A percentile compares a stretch with the other conserved stretches of the same genome.
phyloP scores from a whole-genome alignment of 2,329 filamentous ascomycete species.

The Colletotrichum sojae region DNA sequence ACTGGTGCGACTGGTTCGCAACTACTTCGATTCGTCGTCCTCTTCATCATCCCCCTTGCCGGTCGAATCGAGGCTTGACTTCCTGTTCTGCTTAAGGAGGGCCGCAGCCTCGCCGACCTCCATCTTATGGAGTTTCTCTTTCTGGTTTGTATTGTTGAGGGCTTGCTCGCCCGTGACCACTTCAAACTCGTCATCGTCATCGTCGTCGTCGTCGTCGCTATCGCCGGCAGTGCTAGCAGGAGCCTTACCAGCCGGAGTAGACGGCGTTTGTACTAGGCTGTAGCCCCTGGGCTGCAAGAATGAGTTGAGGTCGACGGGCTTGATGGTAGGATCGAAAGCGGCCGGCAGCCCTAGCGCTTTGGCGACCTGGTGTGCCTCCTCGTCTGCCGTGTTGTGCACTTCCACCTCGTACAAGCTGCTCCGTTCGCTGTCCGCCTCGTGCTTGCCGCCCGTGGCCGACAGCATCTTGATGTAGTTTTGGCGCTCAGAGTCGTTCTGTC shows the following conservation, averaged over 20 bases:
- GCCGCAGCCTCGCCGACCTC: slow-evolving; percentile 71
- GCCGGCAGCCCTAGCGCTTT: slow-evolving; percentile 74
- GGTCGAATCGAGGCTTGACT: slow-evolving; percentile 48
- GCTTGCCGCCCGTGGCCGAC: slow-evolving; percentile 70
- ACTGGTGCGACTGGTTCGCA: slow-evolving; percentile 34
- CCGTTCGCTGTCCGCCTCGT: slow-evolving; percentile 70
- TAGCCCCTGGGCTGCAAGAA: slow-evolving; percentile 42
- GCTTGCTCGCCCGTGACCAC: slow-evolving; percentile 55
- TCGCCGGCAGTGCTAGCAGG: slow-evolving; percentile 47
- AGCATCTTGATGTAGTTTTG: slow-evolving; percentile 85
- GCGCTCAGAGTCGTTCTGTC: slow-evolving; percentile 80
- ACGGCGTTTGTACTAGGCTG: slow-evolving; percentile 24
- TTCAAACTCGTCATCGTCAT: slow-evolving; percentile 60
- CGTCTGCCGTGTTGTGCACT: slow-evolving; percentile 68
- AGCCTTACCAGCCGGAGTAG: slow-evolving; percentile 5
- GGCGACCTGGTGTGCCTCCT: slow-evolving; percentile 76
- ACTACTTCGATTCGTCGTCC: slow-evolving; percentile 50
- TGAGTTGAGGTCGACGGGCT: slow-evolving; percentile 60
- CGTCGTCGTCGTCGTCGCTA: slow-evolving; percentile 62
- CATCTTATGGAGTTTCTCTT: slow-evolving; percentile 72
- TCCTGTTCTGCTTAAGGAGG: slow-evolving; percentile 52
- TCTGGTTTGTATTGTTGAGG: slow-evolving; percentile 61
- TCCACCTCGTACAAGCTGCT: slow-evolving; percentile 69
- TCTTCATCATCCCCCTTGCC: slow-evolving; percentile 51
- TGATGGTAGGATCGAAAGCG: slow-evolving; percentile 75